A percentile compares a stretch with the other conserved stretches of the same genome.
phyloP scores from a whole-genome alignment of 1,139 yeast species.

The Blastobotrys aristatus region DNA sequence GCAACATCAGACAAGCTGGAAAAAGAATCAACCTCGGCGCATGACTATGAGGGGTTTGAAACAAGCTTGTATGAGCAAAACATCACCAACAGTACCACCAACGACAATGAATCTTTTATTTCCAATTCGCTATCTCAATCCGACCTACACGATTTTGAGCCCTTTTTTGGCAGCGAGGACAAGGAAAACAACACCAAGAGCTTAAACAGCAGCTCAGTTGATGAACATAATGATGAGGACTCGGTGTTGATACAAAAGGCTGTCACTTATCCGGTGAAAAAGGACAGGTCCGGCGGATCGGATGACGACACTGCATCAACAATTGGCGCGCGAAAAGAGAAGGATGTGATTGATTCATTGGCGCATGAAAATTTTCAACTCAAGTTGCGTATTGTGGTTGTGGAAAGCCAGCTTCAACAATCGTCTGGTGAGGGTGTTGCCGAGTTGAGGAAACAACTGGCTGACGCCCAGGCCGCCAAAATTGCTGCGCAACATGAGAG shows the following conservation, averaged over 20 bases:
- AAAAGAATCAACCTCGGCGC: too few species aligned
- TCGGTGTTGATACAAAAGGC: constrained; percentile 12
- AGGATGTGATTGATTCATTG: constrained; percentile 16
- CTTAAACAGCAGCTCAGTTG: background rate
- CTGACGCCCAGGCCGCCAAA: constrained; percentile 19
- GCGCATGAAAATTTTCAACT: constrained; percentile 21
- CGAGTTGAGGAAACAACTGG: constrained; percentile 19
- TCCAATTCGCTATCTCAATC: constrained; percentile 8
- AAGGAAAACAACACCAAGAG: background rate
- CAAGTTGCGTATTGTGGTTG: constrained; percentile 19
- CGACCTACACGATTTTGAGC: constrained; percentile 9
- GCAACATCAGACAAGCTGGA: too few species aligned
- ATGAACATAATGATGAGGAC: constrained; percentile 2
- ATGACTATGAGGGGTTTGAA: background rate
- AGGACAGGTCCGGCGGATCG: background rate
- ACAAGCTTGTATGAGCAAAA: background rate
- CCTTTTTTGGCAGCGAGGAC: constrained; percentile 3
- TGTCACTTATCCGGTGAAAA: constrained; percentile 12
- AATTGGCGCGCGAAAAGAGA: constrained; percentile 18
- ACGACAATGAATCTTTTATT: constrained; percentile 6
- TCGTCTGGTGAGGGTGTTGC: constrained; percentile 21
- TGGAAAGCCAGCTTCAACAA: constrained; percentile 17
- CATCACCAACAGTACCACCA: background rate
- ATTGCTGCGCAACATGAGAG: constrained; percentile 19
- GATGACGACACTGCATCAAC: constrained; percentile 5